phyloP scores from a whole-genome alignment of 352 stramenopile species.

The Phytophthora sansomeana region DNA sequence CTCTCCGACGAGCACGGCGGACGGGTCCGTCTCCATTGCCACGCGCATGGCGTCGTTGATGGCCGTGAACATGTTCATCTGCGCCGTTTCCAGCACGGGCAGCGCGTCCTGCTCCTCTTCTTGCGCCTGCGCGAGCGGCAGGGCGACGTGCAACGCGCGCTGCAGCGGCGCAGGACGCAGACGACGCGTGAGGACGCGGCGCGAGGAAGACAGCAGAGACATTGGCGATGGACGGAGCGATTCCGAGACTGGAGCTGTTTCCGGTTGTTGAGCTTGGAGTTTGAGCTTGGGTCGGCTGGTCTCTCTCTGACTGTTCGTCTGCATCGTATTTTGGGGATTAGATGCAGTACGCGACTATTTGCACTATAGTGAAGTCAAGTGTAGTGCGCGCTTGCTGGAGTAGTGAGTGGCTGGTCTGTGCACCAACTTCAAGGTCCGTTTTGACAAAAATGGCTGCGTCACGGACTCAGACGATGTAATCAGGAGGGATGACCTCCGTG shows the following conservation, averaged over 20 bases:
- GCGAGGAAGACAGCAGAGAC: slow-evolving; percentile 19
- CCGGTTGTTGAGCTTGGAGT: slow-evolving; percentile 24
- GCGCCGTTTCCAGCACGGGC: slow-evolving; percentile 54
- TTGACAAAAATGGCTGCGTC: too few relatives aligned
- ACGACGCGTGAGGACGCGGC: slow-evolving; percentile 1
- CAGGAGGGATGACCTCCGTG: not conserved
- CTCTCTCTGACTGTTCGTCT: slow-evolving; percentile 28
- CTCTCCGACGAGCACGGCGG: slow-evolving; percentile 96
- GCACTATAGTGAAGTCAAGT: too few relatives aligned
- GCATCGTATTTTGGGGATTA: slow-evolving; percentile 21
- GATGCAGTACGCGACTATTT: too few relatives aligned
- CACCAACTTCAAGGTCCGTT: too few relatives aligned
- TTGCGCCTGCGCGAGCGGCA: slow-evolving; percentile 25
- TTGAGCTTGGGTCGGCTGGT: not conserved
- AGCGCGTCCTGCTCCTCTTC: slow-evolving; percentile 29
- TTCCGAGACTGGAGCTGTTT: slow-evolving; percentile 20
- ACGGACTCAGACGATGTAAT: not conserved
- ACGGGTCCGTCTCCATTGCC: slow-evolving; percentile 90
- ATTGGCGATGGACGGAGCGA: slow-evolving; percentile 21
- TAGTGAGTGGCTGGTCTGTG: too few relatives aligned
- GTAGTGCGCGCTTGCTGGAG: too few relatives aligned
- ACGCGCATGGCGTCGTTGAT: slow-evolving; percentile 94
- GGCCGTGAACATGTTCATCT: slow-evolving; percentile 95
- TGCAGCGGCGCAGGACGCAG: not conserved
- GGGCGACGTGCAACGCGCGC: slow-evolving; percentile 16